phyloP scores from a whole-genome alignment of 163 green algal genomes.

The Chlamydomonas reinhardtii region DNA sequence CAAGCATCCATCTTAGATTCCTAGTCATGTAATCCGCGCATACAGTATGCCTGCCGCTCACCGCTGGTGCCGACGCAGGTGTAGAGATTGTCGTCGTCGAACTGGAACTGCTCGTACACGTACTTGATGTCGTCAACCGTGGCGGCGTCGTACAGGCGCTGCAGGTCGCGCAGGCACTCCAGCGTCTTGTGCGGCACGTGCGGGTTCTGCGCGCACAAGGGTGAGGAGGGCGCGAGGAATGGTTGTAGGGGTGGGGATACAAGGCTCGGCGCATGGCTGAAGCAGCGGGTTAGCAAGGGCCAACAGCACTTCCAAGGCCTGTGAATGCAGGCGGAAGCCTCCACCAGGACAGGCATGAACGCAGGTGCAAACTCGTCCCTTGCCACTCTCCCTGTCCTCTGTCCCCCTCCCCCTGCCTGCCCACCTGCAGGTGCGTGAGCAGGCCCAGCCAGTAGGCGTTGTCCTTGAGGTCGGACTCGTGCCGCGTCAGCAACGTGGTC shows the following conservation, averaged over 20 bases:
- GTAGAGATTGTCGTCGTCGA: constrained; percentile 90
- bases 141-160: constrained; percentile 80
- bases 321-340: too few species aligned
- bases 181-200: constrained; percentile 87
- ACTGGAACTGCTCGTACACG: constrained; percentile 82
- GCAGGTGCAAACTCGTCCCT: too few species aligned
- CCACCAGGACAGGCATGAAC: too few species aligned
- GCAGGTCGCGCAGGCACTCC: constrained; percentile 90
- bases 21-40: too few species aligned
- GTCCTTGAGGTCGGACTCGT: constrained; percentile 97
- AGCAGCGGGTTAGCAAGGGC: too few species aligned
- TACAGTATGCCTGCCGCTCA: constrained; percentile 8
- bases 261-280: too few species aligned
- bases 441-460: constrained; percentile 95
- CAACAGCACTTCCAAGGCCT: too few species aligned
- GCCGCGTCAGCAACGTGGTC: constrained; percentile 91
- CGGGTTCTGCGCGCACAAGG: constrained; percentile 56
- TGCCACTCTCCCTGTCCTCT: background rate
- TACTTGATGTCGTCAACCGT: constrained; percentile 93
- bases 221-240: too few species aligned
- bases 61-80: constrained; percentile 93
- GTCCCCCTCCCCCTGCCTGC: background rate
- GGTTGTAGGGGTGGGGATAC: too few species aligned
- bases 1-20: too few species aligned
- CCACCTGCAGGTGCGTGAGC: constrained; percentile 91